Conservation (phyloP, 352 stramenopile genomes). For the Elongisporangium anandrum region DNA sequence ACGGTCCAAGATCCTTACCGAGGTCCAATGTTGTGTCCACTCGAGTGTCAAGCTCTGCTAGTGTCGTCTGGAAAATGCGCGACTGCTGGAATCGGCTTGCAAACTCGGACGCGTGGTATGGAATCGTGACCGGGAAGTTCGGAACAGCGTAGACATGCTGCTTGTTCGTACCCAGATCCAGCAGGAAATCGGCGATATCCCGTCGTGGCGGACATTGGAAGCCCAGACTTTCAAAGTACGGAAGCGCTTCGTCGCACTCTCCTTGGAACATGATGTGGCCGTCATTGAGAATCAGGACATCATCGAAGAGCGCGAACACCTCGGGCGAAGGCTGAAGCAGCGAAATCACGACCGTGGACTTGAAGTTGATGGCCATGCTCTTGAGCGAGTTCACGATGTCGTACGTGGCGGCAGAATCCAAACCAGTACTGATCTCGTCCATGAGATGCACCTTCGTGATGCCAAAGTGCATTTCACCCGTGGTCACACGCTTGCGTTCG, state of each 20-base stretch:
- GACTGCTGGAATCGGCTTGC: slow-evolving; percentile 38
- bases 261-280: slow-evolving; percentile 53
- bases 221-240: slow-evolving; percentile 49
- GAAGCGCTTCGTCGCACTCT: slow-evolving; percentile 25
- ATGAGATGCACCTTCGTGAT: slow-evolving; percentile 68
- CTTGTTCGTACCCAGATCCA: slow-evolving; percentile 26
- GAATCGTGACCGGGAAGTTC: background rate
- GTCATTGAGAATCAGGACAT: slow-evolving; percentile 49
- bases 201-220: slow-evolving; percentile 32
- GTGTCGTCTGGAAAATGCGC: slow-evolving; percentile 37
- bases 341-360: slow-evolving; percentile 39
- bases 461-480: slow-evolving; percentile 84
- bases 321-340: slow-evolving; percentile 40
- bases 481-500: slow-evolving; percentile 90
- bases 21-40: slow-evolving; percentile 17
- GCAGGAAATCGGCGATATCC: slow-evolving; percentile 27
- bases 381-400: slow-evolving; percentile 83
- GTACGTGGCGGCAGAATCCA: slow-evolving; percentile 49
- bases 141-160: slow-evolving; percentile 22
- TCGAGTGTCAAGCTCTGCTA: slow-evolving; percentile 29
- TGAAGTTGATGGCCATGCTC: slow-evolving; percentile 39
- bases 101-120: slow-evolving; percentile 26
- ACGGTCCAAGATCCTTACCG: slow-evolving; percentile 16
- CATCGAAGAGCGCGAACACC: slow-evolving; percentile 57
- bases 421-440: slow-evolving; percentile 72